A percentile compares a stretch with the other conserved stretches of the same genome.
phyloP scores from a whole-genome alignment of 441 rosid species.

The Erodium texanum region DNA sequence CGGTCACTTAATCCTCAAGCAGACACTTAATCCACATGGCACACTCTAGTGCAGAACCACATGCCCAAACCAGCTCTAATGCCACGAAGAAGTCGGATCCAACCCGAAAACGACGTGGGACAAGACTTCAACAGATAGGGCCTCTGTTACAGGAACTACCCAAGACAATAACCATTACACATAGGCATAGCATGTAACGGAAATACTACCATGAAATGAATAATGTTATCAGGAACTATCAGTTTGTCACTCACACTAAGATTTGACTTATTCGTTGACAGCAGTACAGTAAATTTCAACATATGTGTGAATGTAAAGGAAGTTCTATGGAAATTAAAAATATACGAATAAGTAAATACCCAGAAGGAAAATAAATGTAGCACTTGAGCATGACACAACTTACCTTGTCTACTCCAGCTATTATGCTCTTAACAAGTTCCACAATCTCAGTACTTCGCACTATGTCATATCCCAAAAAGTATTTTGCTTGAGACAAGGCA shows the following conservation, averaged over 20 bases:
- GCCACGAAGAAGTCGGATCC: too few relatives aligned
- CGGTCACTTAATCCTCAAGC: too few relatives aligned
- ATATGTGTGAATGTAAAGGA: background rate
- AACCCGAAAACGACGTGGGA: too few relatives aligned
- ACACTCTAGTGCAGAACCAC: too few relatives aligned
- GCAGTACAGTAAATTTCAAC: background rate
- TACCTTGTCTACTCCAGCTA: slow-evolving; percentile 82
- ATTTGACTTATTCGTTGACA: background rate
- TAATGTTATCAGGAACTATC: too few relatives aligned
- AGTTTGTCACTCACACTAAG: background rate
- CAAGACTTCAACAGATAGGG: too few relatives aligned
- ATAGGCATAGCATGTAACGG: too few relatives aligned
- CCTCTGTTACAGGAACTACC: too few relatives aligned
- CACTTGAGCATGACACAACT: slow-evolving; percentile 11
- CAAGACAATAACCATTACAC: too few relatives aligned
- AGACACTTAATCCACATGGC: too few relatives aligned
- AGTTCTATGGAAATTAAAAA: slow-evolving; percentile 7
- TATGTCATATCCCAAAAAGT: slow-evolving; percentile 76
- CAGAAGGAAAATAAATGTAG: slow-evolving; percentile 1
- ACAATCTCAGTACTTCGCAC: slow-evolving; percentile 81
- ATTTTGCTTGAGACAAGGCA: slow-evolving; percentile 82
- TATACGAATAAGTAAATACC: background rate
- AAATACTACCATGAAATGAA: too few relatives aligned
- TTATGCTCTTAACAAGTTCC: slow-evolving; percentile 76
- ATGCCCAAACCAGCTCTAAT: too few relatives aligned